A percentile compares a stretch with the other conserved stretches of the same genome.
Evolutionary conservation across 2,329 filamentous ascomycete species (phyloP).

Genomic region (Fusarium duplospermum): DNA sequence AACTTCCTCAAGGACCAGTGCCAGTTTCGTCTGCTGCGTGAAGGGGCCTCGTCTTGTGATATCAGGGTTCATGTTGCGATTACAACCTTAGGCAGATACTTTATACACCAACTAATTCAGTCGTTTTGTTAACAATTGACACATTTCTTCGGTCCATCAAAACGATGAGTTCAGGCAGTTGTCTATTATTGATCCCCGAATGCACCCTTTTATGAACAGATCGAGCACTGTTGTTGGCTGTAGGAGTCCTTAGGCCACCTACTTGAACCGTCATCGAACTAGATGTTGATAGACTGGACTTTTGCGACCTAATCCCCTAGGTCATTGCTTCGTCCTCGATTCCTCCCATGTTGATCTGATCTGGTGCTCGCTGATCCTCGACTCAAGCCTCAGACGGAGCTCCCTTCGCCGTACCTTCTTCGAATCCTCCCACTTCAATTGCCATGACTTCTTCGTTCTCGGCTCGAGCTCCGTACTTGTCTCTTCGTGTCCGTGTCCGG

Average conservation of each 20-base stretch:
- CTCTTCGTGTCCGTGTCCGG: neutral
- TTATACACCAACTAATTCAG: neutral
- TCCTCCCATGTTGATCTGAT: neutral
- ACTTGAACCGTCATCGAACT: neutral
- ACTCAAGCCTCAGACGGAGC: neutral
- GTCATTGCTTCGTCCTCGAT: neutral
- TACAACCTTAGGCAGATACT: neutral
- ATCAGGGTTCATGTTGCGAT: neutral
- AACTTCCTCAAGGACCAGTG: constrained; percentile 63
- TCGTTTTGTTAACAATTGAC: neutral
- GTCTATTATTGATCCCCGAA: neutral
- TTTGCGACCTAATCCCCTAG: neutral
- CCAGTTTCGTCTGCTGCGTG: constrained; percentile 1
- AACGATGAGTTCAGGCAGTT: neutral
- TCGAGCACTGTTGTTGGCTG: accelerated
- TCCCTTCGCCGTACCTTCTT: neutral
- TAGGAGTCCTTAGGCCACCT: neutral
- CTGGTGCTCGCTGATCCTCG: neutral
- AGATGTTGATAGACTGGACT: neutral
- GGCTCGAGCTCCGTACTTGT: neutral
- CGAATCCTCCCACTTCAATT: neutral
- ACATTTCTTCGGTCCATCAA: accelerated
- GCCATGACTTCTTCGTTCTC: neutral
- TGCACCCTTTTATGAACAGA: neutral
- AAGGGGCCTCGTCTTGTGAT: neutral